Conservation (phyloP, 2,329 filamentous ascomycete genomes). For the Dothistroma pini region DNA sequence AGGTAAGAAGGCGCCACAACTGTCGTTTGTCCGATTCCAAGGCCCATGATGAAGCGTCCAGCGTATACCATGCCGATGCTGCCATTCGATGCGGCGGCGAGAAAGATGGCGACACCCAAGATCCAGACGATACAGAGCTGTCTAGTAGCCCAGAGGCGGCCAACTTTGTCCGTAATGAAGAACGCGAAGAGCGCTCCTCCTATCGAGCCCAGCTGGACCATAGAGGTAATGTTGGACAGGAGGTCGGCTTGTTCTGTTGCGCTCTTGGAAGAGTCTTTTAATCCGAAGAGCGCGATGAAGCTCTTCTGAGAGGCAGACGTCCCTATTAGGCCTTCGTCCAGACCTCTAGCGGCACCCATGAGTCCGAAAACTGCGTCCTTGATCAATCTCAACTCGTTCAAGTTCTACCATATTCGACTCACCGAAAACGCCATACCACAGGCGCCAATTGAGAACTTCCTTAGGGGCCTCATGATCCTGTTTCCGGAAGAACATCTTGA, state of each 20-base stretch:
- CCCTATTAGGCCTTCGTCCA: slow-evolving; percentile 75
- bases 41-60: slow-evolving; percentile 40
- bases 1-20: slow-evolving; percentile 61
- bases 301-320: slow-evolving; percentile 56
- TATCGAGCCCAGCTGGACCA: slow-evolving; percentile 77
- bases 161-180: slow-evolving; percentile 31
- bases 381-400: slow-evolving; percentile 2
- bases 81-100: slow-evolving; percentile 43
- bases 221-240: slow-evolving; percentile 64
- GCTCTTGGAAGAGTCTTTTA: slow-evolving; percentile 50
- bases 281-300: slow-evolving; percentile 59
- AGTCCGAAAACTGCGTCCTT: slow-evolving; percentile 40
- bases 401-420: slow-evolving; percentile 10
- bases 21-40: slow-evolving; percentile 46
- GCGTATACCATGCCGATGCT: slow-evolving; percentile 35
- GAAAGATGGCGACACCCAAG: slow-evolving; percentile 39
- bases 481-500: slow-evolving; percentile 30
- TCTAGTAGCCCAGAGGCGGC: slow-evolving; percentile 30
- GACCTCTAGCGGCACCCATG: slow-evolving; percentile 70
- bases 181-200: slow-evolving; percentile 61
- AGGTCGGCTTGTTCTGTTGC: slow-evolving; percentile 42
- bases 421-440: slow-evolving; percentile 69
- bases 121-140: slow-evolving; percentile 31
- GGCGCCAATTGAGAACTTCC: slow-evolving; percentile 70
- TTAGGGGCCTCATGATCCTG: slow-evolving; percentile 60